phyloP scores from a whole-genome alignment of 83 land plant species.

The Thuja plicata region DNA sequence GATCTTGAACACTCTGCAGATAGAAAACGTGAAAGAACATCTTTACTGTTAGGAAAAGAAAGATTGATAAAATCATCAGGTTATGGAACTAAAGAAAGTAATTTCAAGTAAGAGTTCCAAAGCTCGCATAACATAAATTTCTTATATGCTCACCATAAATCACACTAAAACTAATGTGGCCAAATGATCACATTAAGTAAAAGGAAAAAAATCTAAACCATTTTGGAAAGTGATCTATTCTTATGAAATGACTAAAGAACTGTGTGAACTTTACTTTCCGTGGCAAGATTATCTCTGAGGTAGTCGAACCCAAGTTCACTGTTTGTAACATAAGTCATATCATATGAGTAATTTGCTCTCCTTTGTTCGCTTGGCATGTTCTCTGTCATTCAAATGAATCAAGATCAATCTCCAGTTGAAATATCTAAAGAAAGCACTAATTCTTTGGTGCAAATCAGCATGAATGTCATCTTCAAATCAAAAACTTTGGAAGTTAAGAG shows the following conservation, averaged over 20 bases:
- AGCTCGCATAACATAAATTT: not conserved
- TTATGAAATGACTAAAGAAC: not conserved
- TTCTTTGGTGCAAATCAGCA: not conserved
- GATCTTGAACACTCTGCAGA: conserved; percentile 86
- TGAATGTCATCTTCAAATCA: not conserved
- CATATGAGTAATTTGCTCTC: conserved; percentile 84
- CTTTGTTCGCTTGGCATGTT: conserved; percentile 91
- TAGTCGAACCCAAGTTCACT: conserved; percentile 99
- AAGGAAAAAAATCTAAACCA: not conserved
- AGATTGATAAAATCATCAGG: not conserved
- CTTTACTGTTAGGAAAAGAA: conserved; percentile 1
- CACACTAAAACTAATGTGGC: not conserved
- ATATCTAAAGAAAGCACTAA: not conserved
- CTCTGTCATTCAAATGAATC: conserved; percentile 47
- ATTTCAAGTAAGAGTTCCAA: not conserved
- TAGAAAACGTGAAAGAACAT: not conserved
- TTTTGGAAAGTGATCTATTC: not conserved
- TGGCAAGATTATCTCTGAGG: conserved; percentile 97
- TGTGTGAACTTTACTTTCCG: conserved; percentile 60
- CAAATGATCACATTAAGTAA: not conserved
- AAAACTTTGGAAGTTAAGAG: not conserved
- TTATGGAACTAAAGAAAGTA: not conserved
- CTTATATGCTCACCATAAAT: not conserved
- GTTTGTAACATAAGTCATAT: conserved; percentile 98
- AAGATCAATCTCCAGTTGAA: not conserved